Conservation (phyloP, 805 yeast species). For the Ogataea paraovalis region DNA sequence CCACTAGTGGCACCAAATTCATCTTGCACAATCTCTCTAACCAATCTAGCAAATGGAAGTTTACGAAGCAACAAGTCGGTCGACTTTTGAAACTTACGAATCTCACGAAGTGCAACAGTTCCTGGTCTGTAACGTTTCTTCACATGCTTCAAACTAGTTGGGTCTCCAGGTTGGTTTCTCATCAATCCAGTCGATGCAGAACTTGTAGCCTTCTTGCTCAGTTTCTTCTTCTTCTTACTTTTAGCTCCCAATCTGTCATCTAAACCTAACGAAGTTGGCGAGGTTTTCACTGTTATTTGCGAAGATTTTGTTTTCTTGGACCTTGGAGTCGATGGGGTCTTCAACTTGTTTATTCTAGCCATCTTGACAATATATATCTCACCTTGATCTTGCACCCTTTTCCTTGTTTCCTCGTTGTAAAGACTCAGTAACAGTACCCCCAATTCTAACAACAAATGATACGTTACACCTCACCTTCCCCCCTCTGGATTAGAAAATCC, state of each 20-base stretch:
- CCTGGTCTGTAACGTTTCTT: conserved; percentile 55
- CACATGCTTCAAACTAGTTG: conserved; percentile 31
- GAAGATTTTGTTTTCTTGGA: conserved; percentile 4
- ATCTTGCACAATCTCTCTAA: conserved; percentile 67
- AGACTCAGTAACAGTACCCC: too few relatives aligned
- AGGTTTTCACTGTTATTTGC: conserved; percentile 3
- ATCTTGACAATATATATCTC: conserved; percentile 3
- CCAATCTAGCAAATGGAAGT: conserved; percentile 74
- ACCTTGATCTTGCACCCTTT: too few relatives aligned
- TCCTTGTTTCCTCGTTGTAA: too few relatives aligned
- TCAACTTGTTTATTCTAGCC: conserved; percentile 24
- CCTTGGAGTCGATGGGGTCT: conserved; percentile 17
- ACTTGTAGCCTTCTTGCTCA: conserved; percentile 5
- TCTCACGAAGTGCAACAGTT: conserved; percentile 62
- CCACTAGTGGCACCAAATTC: conserved; percentile 51
- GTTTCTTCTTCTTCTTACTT: conserved; percentile 5
- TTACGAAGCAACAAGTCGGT: conserved; percentile 67
- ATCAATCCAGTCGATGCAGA: conserved; percentile 31
- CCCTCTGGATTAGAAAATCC: not conserved
- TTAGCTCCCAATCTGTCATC: conserved; percentile 1
- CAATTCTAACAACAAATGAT: too few relatives aligned
- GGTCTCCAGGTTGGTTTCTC: conserved; percentile 55
- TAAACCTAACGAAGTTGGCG: conserved; percentile 11
- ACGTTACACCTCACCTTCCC: not conserved
- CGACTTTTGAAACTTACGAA: conserved; percentile 60